Evolutionary conservation across 495 filamentous ascomycete genomes (phyloP), one percentile per base, ranked within the genome.

Genomic region (Daldinia caldariorum): DNA sequence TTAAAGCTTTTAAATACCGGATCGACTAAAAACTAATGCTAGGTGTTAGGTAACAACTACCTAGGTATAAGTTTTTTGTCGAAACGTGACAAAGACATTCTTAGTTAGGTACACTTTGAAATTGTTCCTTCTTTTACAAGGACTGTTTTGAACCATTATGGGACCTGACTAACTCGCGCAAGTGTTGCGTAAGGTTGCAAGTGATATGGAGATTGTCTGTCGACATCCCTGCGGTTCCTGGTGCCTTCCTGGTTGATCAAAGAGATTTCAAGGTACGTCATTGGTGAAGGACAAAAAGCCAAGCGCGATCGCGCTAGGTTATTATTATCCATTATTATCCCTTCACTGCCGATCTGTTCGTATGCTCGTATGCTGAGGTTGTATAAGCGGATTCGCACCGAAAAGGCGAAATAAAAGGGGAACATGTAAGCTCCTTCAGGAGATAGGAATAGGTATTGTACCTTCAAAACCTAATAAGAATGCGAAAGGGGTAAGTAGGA

Each of bases 341-440:
- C 50, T 55, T 38, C 26, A 16, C 50, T 69, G 70, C 61, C 61
- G 70, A 72, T 72, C 70, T 14, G 45, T 38, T 51, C 70, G 4
- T 61, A 53, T 57, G n/a, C 26, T 26, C 26, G 26, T 26, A 26
- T 45, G 41, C 18, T 45, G n/a, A n/a, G n/a, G n/a, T n/a, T 14
- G n/a, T 45, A 35, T 49, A 13, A 29, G 22, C 6, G 69, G 69
- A 49, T 65, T 66, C 64, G 34, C 37, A 10, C 38, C 26, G 53
- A 31, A 69, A 72, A 62, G 50, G 53, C 22, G 49, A 72, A 64
- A 64, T 67, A 72, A 69, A 72, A 72, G 70, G 65, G 65, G 65
- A 37, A 57, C 32, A 31, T 29, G n/a, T 59, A 55, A 59, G 18
- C 26, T 58, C 37, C 56, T 43, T 45, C 37, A 56, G 13, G 53